These are phyloP conservation scores for Lecanicillium sp. DNA, from an alignment of 2,329 filamentous ascomycete species.

Conservation along the genomic window DNA sequence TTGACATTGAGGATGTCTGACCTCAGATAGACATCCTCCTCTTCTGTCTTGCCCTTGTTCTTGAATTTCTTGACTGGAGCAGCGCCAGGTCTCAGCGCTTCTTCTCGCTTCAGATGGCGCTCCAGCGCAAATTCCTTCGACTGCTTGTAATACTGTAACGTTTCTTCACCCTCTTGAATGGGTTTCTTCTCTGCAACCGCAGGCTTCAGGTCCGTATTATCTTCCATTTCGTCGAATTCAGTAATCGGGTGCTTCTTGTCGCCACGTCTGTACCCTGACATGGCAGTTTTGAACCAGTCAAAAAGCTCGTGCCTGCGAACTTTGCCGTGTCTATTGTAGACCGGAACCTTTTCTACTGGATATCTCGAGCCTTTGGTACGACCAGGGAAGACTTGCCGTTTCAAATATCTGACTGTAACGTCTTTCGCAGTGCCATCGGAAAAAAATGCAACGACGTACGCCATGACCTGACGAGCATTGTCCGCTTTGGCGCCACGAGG, in stretches of 20 bases:
- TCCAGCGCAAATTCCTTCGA: constrained; percentile 80
- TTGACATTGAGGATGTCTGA: constrained; percentile 80
- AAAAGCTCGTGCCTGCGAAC: constrained; percentile 69
- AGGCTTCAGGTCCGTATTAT: constrained; percentile 68
- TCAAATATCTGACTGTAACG: constrained; percentile 86
- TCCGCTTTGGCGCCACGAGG: constrained; percentile 79
- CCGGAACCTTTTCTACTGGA: constrained; percentile 69
- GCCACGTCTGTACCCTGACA: constrained; percentile 63
- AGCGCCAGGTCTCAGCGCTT: constrained; percentile 68
- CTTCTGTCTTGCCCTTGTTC: constrained; percentile 59
- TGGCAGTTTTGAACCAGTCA: constrained; percentile 82
- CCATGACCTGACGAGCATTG: constrained; percentile 80
- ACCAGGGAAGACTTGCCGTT: constrained; percentile 73
- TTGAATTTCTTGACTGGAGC: constrained; percentile 68
- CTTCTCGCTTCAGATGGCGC: constrained; percentile 83
- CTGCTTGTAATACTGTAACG: constrained; percentile 80
- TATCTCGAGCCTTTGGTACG: constrained; percentile 83
- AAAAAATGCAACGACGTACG: constrained; percentile 80
- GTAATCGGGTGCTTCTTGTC: constrained; percentile 50
- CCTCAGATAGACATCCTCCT: constrained; percentile 75
- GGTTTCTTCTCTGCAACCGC: constrained; percentile 67
- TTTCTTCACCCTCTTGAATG: constrained; percentile 69
- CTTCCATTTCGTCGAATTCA: constrained; percentile 71
- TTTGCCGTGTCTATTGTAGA: constrained; percentile 73
- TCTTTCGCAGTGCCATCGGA: constrained; percentile 87